phyloP scores from a whole-genome alignment of 2,329 filamentous ascomycete species.

The Juglanconis oblonga region DNA sequence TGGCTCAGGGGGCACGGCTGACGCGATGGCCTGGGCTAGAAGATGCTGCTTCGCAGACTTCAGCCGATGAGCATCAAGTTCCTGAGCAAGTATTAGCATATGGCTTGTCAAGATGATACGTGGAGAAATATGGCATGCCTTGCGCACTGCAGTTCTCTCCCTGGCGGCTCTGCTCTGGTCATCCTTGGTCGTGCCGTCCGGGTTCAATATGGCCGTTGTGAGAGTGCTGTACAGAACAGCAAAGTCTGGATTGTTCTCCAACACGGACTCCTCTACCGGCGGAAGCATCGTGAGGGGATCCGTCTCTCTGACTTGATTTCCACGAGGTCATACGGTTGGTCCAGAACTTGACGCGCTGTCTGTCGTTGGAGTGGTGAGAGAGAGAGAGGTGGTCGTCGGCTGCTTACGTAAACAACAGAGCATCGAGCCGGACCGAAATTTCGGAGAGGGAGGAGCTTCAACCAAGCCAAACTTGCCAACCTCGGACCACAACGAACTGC shows the following conservation, averaged over 20 bases:
- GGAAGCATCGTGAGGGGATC: slow-evolving; percentile 48
- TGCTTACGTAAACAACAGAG: neutral
- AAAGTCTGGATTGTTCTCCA: slow-evolving; percentile 58
- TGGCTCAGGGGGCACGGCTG: slow-evolving; percentile 32
- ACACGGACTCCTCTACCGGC: slow-evolving; percentile 51
- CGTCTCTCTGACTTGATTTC: neutral
- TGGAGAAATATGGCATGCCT: slow-evolving; percentile 36
- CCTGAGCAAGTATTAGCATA: slow-evolving; percentile 30
- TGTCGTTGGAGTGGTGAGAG: too few species aligned
- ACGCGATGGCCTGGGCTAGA: slow-evolving; percentile 47
- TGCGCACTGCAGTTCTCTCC: slow-evolving; percentile 45
- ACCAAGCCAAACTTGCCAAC: neutral
- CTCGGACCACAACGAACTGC: neutral
- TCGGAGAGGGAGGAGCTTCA: neutral
- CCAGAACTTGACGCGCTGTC: neutral
- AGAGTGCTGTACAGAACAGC: slow-evolving; percentile 55
- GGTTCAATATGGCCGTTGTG: slow-evolving; percentile 51
- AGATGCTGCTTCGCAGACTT: slow-evolving; percentile 48
- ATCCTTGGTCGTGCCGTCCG: slow-evolving; percentile 56
- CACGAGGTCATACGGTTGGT: too few species aligned
- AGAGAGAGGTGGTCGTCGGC: neutral
- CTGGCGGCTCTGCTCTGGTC: slow-evolving; percentile 40
- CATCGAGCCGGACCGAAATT: too few species aligned
- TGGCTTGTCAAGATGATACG: neutral
- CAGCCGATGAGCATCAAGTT: slow-evolving; percentile 48